phyloP scores from a whole-genome alignment of 78 protist genomes.

The Diacronema lutheri region DNA sequence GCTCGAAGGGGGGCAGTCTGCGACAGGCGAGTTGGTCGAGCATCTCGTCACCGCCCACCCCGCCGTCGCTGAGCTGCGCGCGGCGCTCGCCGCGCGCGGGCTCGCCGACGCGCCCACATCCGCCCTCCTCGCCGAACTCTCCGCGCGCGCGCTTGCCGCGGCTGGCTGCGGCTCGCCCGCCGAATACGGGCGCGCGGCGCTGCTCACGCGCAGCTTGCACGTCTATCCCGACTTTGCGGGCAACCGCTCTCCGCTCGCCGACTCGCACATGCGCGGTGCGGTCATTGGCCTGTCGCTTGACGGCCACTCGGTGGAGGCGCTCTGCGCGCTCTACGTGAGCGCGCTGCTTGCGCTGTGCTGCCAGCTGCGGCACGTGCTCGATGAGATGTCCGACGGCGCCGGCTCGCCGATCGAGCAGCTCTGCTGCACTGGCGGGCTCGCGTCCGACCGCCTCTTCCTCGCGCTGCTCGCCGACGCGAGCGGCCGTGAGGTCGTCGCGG shows the following conservation, averaged over 20 bases:
- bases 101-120: neutral
- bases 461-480: constrained; percentile 14
- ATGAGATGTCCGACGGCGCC: neutral
- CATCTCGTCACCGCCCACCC: neutral
- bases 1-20: constrained; percentile 53
- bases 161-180: too few species aligned
- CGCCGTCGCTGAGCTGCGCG: too few species aligned
- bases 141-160: neutral
- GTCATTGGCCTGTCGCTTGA: constrained; percentile 24
- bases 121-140: neutral
- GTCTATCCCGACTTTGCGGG: constrained; percentile 42
- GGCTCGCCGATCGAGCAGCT: neutral
- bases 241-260: constrained; percentile 51
- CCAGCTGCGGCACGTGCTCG: too few species aligned
- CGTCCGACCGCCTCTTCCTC: constrained; percentile 26
- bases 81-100: too few species aligned
- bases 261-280: constrained; percentile 25
- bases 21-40: constrained; percentile 26
- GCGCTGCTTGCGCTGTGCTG: neutral
- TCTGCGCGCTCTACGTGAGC: constrained; percentile 13
- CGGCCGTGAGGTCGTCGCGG: neutral
- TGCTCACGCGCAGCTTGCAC: neutral
- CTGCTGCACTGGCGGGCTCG: constrained; percentile 34
- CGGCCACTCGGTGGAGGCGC: neutral
- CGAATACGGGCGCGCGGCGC: neutral